A percentile compares a stretch with the other conserved stretches of the same genome.
These are phyloP conservation scores for Colletotrichum theobromicola DNA, from an alignment of 2,329 filamentous ascomycete genomes.

Conservation along the genomic window DNA sequence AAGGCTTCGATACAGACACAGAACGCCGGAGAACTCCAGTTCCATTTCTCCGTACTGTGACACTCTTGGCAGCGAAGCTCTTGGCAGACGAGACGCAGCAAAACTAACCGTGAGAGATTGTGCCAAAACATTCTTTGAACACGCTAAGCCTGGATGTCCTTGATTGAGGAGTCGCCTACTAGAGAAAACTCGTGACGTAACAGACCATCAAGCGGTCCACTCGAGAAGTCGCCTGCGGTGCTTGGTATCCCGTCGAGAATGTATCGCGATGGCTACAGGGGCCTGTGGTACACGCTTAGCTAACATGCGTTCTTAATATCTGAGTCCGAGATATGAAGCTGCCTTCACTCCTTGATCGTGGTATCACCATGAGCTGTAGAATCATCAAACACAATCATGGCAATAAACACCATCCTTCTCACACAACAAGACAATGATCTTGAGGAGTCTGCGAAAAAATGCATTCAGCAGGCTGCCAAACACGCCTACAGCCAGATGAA, in stretches of 20 bases:
- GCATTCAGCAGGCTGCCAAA: background rate
- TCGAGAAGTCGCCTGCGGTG: background rate
- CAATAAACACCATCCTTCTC: background rate
- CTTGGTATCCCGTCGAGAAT: background rate
- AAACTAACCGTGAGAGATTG: background rate
- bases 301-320: background rate
- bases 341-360: background rate
- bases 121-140: background rate
- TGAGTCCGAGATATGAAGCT: background rate
- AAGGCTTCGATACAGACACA: background rate
- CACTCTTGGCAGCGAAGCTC: background rate
- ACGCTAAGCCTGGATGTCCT: background rate
- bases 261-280: background rate
- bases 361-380: accelerated
- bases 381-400: background rate
- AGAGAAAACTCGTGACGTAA: background rate
- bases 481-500: conserved; percentile 6
- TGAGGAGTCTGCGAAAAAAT: background rate
- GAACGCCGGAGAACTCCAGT: background rate
- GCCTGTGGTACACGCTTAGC: background rate
- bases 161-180: background rate
- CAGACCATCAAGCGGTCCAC: background rate
- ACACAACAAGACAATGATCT: background rate
- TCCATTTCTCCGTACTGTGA: background rate
- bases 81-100: background rate